Evolutionary conservation across 352 stramenopile species (phyloP).

Genomic region (Phytophthora cactorum): DNA sequence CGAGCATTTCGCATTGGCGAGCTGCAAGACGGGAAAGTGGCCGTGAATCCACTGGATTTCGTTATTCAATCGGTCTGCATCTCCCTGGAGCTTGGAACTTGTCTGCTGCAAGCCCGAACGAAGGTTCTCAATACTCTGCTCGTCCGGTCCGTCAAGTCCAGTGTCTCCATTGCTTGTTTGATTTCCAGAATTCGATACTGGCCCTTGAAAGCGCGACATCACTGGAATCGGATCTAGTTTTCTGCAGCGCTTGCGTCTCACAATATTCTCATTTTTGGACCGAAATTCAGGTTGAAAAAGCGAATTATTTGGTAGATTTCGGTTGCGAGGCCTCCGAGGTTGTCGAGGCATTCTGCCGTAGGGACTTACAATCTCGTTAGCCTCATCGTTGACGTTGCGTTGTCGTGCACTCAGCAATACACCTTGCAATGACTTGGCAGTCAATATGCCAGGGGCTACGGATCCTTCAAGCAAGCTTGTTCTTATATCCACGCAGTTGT

Average conservation of each 20-base stretch:
- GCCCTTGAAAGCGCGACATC: background rate
- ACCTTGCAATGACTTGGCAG: conserved; percentile 32
- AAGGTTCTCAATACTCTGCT: conserved; percentile 18
- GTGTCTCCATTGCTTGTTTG: conserved; percentile 9
- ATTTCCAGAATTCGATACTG: conserved; percentile 5
- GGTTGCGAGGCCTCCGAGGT: conserved; percentile 6
- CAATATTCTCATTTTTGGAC: conserved; percentile 2
- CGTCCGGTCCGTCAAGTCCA: background rate
- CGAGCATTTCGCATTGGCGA: conserved; percentile 57
- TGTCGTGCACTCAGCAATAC: conserved; percentile 11
- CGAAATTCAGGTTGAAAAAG: background rate
- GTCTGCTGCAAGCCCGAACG: conserved; percentile 18
- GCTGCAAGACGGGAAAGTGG: conserved; percentile 61
- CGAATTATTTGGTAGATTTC: conserved; percentile 1
- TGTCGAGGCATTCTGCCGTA: conserved; percentile 22
- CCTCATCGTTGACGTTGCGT: background rate
- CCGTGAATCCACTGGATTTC: conserved; percentile 74
- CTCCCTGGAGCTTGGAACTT: conserved; percentile 10
- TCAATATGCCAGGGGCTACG: conserved; percentile 30
- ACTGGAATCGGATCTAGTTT: conserved; percentile 28
- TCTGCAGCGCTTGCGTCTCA: conserved; percentile 14
- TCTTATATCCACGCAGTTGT: conserved; percentile 1
- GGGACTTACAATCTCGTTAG: conserved; percentile 21
- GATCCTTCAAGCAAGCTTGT: background rate
- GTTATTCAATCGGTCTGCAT: conserved; percentile 26